Evolutionary conservation across 306 rosid genomes (phyloP), one percentile per base, ranked within the genome.

Genomic region (Fagus crenata): DNA sequence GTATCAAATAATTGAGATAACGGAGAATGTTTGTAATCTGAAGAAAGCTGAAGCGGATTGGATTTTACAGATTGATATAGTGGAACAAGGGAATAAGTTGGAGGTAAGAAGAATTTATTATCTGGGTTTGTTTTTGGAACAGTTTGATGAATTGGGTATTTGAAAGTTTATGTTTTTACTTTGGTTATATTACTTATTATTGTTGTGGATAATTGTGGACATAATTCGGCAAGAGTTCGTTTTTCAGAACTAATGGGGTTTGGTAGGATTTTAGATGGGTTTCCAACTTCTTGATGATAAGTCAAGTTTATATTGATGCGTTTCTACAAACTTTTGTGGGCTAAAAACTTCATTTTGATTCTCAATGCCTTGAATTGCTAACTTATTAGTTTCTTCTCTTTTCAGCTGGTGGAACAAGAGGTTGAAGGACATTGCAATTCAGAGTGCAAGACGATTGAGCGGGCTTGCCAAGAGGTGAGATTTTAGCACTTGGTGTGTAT

Each of bases 391-490:
- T 53, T 14, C 28, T 7, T 81, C 69, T 72, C 28, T 77, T 72
- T 61, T 78, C 89, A 95, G 98, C 85, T 95, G 67, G 97, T 79
- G 60, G 97, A 92, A 60, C 97, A 95, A 87, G 90, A 84, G 67
- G 83, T 97, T 51, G 98, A 95, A 88, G 98, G 98, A 72, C 98
- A 95, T 70, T 95, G 98, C 86, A 87, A 95, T 81, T 95, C 98
- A 12, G 90, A 95, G 85, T 95, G 98, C 91, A 95, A 95, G 89
- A 95, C 98, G 1, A 87, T 92, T 55, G 95, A 92, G 86, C 90
- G 96, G 81, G 89, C 97, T 41, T 95, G 99, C 75, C 97, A 90
- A 67, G 99, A 90, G 84, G 99, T 90, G 54, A 65, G 74, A 32
- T 56, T 76, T 77, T 51, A 80, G 17, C 73, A 71, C 76, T 51